Evolutionary conservation across 352 stramenopile genomes (phyloP), one percentile per base, ranked within the genome.

Genomic region (Globisporangium okanoganense): DNA sequence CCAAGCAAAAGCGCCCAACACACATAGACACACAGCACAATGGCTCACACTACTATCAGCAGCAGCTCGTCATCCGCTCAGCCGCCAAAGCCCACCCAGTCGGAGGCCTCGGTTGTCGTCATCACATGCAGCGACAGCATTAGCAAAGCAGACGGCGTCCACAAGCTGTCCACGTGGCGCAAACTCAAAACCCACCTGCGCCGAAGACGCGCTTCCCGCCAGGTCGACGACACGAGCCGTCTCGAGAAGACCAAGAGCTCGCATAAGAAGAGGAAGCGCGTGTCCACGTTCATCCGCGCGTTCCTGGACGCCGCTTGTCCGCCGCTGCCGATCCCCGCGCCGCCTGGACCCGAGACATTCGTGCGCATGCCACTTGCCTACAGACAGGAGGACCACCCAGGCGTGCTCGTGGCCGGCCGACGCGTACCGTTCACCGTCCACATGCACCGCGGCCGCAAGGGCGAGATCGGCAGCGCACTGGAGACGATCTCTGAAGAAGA

Each of bases 381-480:
- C 20, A 7, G 22, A 40, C 55, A 44, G 14, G 31, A 53, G 18
- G 55, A 61, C 31, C 55, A 53, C 22, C 55, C 27, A 5, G 41
- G 41, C 10, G 55, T 61, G 27, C 9, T 61, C 55, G 55, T 53
- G 18, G 27, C 27, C 16, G 55, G 55, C 18, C 41, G 44, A 2
- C 27, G 41, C 16, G 55, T 61, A 10, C 43, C 41, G 6, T 53
- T 47, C 55, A 45, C 55, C 12, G 45, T 61, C 14, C 43, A 61
- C 41, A 61, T 54, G 41, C 55, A 61, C 20, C 29, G 24, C 7
- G 55, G 55, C 3, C 55, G 55, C 43, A 50, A 61, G 27, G 35
- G 44, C n/a, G 54, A 25, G 1, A 20, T 49, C 25, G 1, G 7
- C n/a, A n/a, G 7, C n/a, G 10, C 54, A 22, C 12, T 61, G 8